Base-by-base conservation (phyloP, 352 stramenopile species). In the Phytophthora crassamura region DNA sequence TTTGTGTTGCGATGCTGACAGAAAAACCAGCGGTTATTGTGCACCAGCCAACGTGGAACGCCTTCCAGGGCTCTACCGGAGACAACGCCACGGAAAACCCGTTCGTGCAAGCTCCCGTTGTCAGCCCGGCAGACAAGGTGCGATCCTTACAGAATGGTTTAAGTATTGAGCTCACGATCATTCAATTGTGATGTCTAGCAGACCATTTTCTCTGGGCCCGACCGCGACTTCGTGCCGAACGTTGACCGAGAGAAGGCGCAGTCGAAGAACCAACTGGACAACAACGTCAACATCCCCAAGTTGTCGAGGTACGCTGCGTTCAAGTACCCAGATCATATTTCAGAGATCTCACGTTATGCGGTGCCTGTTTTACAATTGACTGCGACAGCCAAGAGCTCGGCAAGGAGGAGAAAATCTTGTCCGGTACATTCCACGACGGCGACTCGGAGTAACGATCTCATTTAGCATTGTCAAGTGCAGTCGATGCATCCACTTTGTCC, bases 361-460 rank as follows among this genome's bases (percentile, higher is more conserved):
- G 4, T 6, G 25, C 4, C 25, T 20, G 25, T 25, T 53, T 18
- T 32, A 12, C 10, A 57, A 32, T 30, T 48, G 22, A 35, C 40
- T 34, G 22, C 22, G 56, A 16, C 43, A 82, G 69, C 54, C 67
- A 83, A 78, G 77, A 86, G 20, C 51, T 76, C 34, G 75, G 74
- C 36, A 89, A 89, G 53, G 80, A 89, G 69, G 80, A 89, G 34
- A 89, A 86, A 38, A 89, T 89, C 47, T 55, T 89, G 32, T 75
- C 72, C 15, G 80, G 80, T 32, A 86, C 78, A 28, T 89, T 86
- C 54, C 80, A 89, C 53, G 80, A 89, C 42, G 80, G 80, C 28
- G 80, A 89, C 55, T 89, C 80, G 0, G 80, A 89, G 60, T 89
- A 69, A 5, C 6, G 25, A 2, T 5, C 3, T 30, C 25, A 30